Conservation (phyloP, 2,329 filamentous ascomycete genomes). For the Aureobasidium lini region DNA sequence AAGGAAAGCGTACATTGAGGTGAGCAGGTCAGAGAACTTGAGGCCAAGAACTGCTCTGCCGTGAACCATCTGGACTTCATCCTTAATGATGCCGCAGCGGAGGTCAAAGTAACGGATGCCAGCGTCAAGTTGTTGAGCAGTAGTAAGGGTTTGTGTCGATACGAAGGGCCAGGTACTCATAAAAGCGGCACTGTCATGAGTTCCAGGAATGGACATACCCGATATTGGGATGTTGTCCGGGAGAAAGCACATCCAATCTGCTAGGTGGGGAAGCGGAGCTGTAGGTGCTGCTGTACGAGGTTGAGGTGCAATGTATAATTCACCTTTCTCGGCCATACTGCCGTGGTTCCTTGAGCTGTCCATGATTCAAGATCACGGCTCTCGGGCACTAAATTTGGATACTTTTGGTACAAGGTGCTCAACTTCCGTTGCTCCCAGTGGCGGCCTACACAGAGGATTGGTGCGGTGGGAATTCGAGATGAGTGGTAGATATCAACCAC, state of each 20-base stretch:
- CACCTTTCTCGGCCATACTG: constrained; percentile 6
- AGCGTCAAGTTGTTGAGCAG: constrained; percentile 24
- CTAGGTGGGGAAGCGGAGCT: not conserved
- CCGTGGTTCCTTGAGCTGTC: not conserved
- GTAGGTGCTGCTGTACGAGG: not conserved
- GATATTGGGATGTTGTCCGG: constrained; percentile 22
- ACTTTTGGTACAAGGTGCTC: too few relatives aligned
- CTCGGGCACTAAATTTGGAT: too few relatives aligned
- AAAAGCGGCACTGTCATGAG: constrained; percentile 30
- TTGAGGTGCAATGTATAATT: not conserved
- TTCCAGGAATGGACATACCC: constrained; percentile 28
- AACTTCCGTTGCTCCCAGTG: too few relatives aligned
- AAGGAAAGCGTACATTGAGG: constrained; percentile 26
- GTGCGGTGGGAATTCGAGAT: too few relatives aligned
- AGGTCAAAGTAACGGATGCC: constrained; percentile 32
- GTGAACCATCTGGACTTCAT: constrained; percentile 30
- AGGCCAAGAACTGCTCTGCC: constrained; percentile 26
- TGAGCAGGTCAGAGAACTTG: constrained; percentile 22
- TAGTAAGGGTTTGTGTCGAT: constrained; percentile 26
- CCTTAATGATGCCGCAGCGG: constrained; percentile 26
- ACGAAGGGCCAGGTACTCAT: constrained; percentile 29
- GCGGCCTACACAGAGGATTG: not conserved
- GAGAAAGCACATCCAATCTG: constrained; percentile 24
- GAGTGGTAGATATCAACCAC: not conserved
- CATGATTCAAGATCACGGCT: not conserved